Base-by-base conservation (phyloP, 1,284 basidiomycete genomes). In the Fomitopsis betulina region DNA sequence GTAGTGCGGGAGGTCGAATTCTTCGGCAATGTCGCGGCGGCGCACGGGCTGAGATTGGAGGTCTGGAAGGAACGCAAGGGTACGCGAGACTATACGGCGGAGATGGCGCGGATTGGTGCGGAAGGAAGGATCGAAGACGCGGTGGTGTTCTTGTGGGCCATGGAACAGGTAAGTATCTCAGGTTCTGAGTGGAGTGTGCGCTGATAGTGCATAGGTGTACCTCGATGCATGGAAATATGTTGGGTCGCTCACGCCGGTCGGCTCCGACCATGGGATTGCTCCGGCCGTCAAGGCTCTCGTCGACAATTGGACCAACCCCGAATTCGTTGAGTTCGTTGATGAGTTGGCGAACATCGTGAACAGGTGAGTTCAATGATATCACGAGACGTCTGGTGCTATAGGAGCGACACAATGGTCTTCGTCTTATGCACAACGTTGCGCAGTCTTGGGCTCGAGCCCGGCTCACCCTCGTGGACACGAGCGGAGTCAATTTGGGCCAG, bases 71-170 rank as follows among this genome's bases (percentile, higher is more conserved):
- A 83, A 68, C 74, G 84, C 60, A 84, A 82, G 67, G 81, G 75
- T 21, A 90, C 88, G 19, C 76, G 80, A 60, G 81, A 84, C 58
- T 91, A 90, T 66, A 83, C 84, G 0, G 86, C 87, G 19, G 87
- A 87, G 71, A 86, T 91, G 84, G 77, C 77, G 10, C 73, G 81
- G 5, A 70, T 85, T 0, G 75, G 78, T 0, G 72, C 75, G 1
- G 64, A 73, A 13, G 79, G 77, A 8, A 75, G 73, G 0, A 65
- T 87, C n/a, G 78, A 84, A 56, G 87, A 90, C 53, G 85, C 84
- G 1, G 68, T 91, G 19, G 75, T 89, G 5, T 85, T 90, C 61
- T 69, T 92, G 17, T 91, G 88, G 87, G 86, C 86, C 1, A 91
- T 91, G 88, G 89, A 91, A 69, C 79, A 81, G 73, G 86, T 86